These are phyloP conservation scores for Yamadazyma nakazawae DNA, from an alignment of 805 yeast species.

Conservation along the genomic window DNA sequence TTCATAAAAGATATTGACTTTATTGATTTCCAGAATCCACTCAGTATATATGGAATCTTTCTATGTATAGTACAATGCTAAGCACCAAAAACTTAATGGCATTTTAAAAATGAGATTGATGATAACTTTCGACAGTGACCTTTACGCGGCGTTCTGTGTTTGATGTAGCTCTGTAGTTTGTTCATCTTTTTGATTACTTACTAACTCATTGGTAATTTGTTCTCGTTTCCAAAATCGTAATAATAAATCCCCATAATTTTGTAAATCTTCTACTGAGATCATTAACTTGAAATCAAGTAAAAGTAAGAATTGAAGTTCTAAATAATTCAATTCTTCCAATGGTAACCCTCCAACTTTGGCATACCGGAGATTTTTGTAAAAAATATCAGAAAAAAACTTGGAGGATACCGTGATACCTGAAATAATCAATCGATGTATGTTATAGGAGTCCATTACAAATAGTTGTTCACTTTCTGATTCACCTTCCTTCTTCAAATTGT, in stretches of 20 bases:
- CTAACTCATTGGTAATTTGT: conserved; percentile 44
- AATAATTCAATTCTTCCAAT: conserved; percentile 84
- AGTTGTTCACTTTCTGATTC: conserved; percentile 46
- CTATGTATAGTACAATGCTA: background rate
- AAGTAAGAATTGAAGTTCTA: conserved; percentile 85
- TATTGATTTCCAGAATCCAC: background rate
- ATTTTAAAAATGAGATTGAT: background rate
- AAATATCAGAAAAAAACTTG: conserved; percentile 90
- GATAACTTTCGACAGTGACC: background rate
- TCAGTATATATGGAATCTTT: background rate
- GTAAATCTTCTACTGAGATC: conserved; percentile 87
- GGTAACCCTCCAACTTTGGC: conserved; percentile 97
- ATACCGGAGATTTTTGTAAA: conserved; percentile 89
- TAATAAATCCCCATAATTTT: conserved; percentile 82
- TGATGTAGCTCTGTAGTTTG: background rate
- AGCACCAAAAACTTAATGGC: background rate
- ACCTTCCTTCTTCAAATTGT: conserved; percentile 36
- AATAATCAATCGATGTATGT: conserved; percentile 89
- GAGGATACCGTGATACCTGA: conserved; percentile 95
- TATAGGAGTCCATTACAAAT: conserved; percentile 94
- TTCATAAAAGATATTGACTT: too few species aligned
- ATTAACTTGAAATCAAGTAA: conserved; percentile 81
- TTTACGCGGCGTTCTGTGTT: background rate
- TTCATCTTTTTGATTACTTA: conserved; percentile 9
- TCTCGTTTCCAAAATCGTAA: conserved; percentile 82